Evolutionary conservation across 257 asterid genomes (phyloP), one percentile per base, ranked within the genome.

Genomic region (Anisodus acutangulus): DNA sequence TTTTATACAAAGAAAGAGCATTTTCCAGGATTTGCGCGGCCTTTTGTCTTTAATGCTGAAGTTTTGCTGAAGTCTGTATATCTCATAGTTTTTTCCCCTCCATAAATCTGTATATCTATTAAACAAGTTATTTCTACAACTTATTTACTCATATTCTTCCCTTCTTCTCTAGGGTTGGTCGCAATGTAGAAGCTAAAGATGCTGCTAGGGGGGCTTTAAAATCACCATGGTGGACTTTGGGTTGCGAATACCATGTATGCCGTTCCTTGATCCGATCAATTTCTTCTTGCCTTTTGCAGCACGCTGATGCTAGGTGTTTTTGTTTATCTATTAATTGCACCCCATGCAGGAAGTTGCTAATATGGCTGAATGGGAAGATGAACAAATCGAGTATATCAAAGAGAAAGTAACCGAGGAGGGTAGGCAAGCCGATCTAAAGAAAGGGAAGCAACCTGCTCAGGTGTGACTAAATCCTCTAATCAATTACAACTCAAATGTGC

Each of bases 151-250:
- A 54, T 67, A 84, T 82, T 68, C 15, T 19, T 68, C 76, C 55
- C 76, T 39, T 86, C 62, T 37, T 67, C 69, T 43, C 41, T 80
- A 94, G 98, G 91, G 99, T 93, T 89, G 97, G 98, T 72, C 92
- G 95, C 53, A 86, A 59, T 57, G 19, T 66, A 69, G 98, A 97
- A 92, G 95, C 99, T 87, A 97, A 93, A 91, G 98, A 97, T 89
- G 88, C 95, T 81, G 98, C 99, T 41, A 91, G 98, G 87, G 98
- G 88, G 63, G 99, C 98, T 84, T 88, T 97, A 68, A 97, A 97
- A 92, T 95, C 97, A 62, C 98, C 98, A 39, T 95, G 98, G 98
- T 93, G 99, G 98, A 95, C 99, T 43, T 84, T 97, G 71, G 98
- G 98, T 71, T 93, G 98, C 86, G 86, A 90, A 84, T 97, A 95